Evolutionary conservation across 2,329 filamentous ascomycete species (phyloP), one percentile per base, ranked within the genome.

Genomic region (Ceratocystis cubensis): DNA sequence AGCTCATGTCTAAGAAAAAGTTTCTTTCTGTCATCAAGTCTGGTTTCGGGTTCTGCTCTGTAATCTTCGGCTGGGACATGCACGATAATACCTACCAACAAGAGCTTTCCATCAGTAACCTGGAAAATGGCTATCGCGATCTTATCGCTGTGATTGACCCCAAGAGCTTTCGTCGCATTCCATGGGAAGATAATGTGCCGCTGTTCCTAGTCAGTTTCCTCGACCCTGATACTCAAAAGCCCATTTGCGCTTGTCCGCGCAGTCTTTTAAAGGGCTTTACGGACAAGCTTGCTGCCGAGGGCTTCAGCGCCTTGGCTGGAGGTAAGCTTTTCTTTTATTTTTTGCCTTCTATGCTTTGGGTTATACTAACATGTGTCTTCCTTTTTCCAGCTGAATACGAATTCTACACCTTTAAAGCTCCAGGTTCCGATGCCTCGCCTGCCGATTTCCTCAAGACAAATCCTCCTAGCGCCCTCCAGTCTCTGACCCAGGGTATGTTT

Each of bases 21-120:
- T 96, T 96, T 76, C 79, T 96, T 46, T 90, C 88, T 37, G 83
- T 96, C 65, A 87, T 87, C n/a, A 76, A 83, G 53, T 82, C 85
- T 57, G 92, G 91, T 64, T 96, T 96, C 72, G 92, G 91, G 65
- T 96, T 96, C 80, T 96, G 92, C 79, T 94, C 89, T 22, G 91
- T 96, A 71, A 85, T 96, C 70, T 96, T 96, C 72, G 91, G 92
- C 74, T 96, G 92, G 92, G 91, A 96, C 76, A 96, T 96, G 90
- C 91, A 96, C 76, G 92, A 96, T 73, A 82, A 85, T 78, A 95
- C 90, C 10, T 96, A 96, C 75, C 87, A 89, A 74, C 85, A 82
- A 71, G 91, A 96, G 77, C 83, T 96, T 70, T 83, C 84, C 72
- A 88, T 96, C 75, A 94, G 89, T 77, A 96, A 96, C 77, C 88